Evolutionary conservation across 1,139 yeast species (phyloP), one percentile per base, ranked within the genome.

Genomic region (Cylindricascospora bacillispora): DNA sequence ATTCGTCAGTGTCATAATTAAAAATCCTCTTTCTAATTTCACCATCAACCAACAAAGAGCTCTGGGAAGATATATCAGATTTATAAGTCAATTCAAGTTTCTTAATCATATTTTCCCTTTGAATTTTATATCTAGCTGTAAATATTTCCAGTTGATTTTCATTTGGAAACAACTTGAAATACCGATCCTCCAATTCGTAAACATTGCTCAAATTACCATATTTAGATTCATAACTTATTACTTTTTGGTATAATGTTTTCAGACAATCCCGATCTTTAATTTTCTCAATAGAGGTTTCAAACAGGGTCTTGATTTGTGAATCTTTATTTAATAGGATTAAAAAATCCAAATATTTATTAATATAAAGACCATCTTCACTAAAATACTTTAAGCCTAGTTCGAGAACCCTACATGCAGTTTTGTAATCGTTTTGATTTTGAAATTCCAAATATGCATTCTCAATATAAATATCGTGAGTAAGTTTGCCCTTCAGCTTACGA

Each of bases 391-490:
- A 59, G 2, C 93, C 97, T 29, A 83, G 57, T 40, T 81, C 93
- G 53, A 83, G 78, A 23, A 86, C 76, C 48, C 77, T 77, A 31
- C 70, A 62, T 0, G 95, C 89, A 24, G 80, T 73, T 32, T 73
- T 76, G 30, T 67, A 62, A 39, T 78, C 70, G 27, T 56, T 57
- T 37, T 58, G 62, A 26, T 77, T 69, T 45, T 74, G 75, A 45
- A 72, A 75, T 50, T 89, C 98, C 62, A 86, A 65, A 49, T 73
- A 63, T 0, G 95, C 93, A 44, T 82, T 78, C 32, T 82, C 92
- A 16, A 77, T 75, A 52, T 69, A 89, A 19, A 89, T 67, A 41
- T 81, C 83, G 58, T 73, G 73, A 0, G 93, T 78, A 27, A 80
- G 57, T 7, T 60, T 56, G 18, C 41, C 39, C 30, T 63, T 61